Base-by-base conservation (phyloP, 108 stramenopile genomes). In the Bacterosira constricta region DNA sequence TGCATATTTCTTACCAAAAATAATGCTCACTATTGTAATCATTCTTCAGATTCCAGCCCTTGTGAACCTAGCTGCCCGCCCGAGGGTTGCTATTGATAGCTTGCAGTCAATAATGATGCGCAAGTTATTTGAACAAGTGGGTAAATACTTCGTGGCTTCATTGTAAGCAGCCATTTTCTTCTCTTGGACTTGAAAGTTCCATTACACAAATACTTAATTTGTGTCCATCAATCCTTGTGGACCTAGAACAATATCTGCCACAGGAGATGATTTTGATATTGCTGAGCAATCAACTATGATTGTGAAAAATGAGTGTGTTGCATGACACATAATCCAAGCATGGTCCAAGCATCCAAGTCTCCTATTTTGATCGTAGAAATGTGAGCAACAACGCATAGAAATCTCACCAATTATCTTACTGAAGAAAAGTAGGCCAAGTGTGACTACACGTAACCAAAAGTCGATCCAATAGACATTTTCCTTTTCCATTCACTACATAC, bases 41-140 rank as follows among this genome's bases (percentile, higher is more conserved):
- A 1, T 29, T 34, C 12, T 2, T 54, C 53, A 54, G 53, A 35
- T 54, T 54, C 53, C 13, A 54, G 53, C 35, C 71, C 71, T 13
- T 71, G 71, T 23, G 71, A 71, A 26, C 71, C 71, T 39, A 57
- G 55, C 37, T 71, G 71, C 52, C 71, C 71, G 2, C 61, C 60
- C 4, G 71, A 71, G 21, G 71, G 71, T 32, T 71, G 71, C 54
- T 71, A 34, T 38, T 71, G 25, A 42, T 58, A 41, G 12, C 39
- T 41, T 12, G 8, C 10, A 8, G 12, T 41, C 12, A 41, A 41
- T 12, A 41, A 41, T n/a, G n/a, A n/a, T n/a, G n/a, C n/a, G 51
- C 29, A 18, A 54, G 11, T 15, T 35, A 5, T 12, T 17, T 2
- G 17, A 25, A 5, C 26, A 7, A 25, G 26, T 12, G 13, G 23